Base-by-base conservation (phyloP, 495 filamentous ascomycete species). In the Penicillium robsamsonii region DNA sequence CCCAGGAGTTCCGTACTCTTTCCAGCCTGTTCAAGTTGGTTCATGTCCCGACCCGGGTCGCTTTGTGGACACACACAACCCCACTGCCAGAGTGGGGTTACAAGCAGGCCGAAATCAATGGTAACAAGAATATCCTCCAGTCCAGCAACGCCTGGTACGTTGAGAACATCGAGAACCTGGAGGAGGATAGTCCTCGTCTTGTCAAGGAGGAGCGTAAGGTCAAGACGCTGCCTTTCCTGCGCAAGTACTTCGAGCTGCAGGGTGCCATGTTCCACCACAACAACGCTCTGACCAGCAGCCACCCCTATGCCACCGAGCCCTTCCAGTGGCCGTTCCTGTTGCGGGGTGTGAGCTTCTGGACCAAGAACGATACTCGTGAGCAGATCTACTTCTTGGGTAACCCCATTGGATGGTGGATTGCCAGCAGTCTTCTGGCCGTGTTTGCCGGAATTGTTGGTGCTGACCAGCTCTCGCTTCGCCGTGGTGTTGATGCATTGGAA, bases 351-450 rank as follows among this genome's bases (percentile, higher is more conserved):
- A 96, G 91, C 70, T 98, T 98, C 86, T 98, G 94, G 94, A 98
- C 94, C 10, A 88, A 98, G 70, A 94, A 93, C 70, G 91, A 96
- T 44, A 97, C 93, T 10, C 84, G 89, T 29, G 88, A 94, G 74
- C 94, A 98, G 75, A 98, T 98, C 64, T 98, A 98, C 75, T 98
- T 98, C 81, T 74, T 98, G 31, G 94, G 94, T 41, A 98, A 98
- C 76, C 94, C 95, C 5, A 74, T 97, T 52, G 94, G 95, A 41
- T 98, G 94, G 94, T 98, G 94, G 94, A 81, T 98, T 59, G 86
- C 91, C 24, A 94, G 90, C 69, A 89, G 88, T 76, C 73, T 97
- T 24, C 76, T 98, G 46, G 95, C 94, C 27, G 91, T 98, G 38
- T 97, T 96, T 67, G 90, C 84, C 41, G 94, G 94, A 53, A 92